Conservation (phyloP, 805 yeast genomes). For the Teunomyces cretensis region DNA sequence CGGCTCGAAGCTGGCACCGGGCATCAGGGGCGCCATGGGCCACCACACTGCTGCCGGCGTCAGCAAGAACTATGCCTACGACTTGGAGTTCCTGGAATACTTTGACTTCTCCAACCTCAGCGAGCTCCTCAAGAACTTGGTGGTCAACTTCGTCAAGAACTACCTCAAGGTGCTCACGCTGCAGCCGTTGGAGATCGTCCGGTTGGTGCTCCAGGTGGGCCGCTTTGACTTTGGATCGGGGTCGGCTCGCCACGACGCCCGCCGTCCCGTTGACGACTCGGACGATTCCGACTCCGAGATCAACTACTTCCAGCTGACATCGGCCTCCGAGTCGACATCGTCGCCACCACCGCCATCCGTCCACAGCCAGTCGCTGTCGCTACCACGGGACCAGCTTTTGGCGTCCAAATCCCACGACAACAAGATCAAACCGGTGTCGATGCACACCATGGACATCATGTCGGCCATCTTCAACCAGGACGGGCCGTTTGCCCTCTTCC, state of each 20-base stretch:
- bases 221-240: slow-evolving; percentile 39
- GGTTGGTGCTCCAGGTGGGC: slow-evolving; percentile 80
- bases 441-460: slow-evolving; percentile 65
- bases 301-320: slow-evolving; percentile 33
- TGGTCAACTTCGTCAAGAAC: slow-evolving; percentile 61
- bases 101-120: slow-evolving; percentile 58
- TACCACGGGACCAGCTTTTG: too few relatives aligned
- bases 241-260: not conserved
- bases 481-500: slow-evolving; percentile 69
- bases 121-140: slow-evolving; percentile 55
- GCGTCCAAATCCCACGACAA: not conserved
- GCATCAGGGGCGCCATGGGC: not conserved
- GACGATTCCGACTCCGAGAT: slow-evolving; percentile 27
- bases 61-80: slow-evolving; percentile 49
- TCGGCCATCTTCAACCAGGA: slow-evolving; percentile 64
- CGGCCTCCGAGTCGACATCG: slow-evolving; percentile 3
- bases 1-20: slow-evolving; percentile 3
- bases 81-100: slow-evolving; percentile 65
- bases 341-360: not conserved
- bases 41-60: slow-evolving; percentile 1
- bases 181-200: slow-evolving; percentile 87
- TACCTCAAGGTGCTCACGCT: slow-evolving; percentile 68
- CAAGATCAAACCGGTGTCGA: slow-evolving; percentile 55
- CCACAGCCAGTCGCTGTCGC: not conserved
- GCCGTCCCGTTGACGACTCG: slow-evolving; percentile 2